Conservation (phyloP, 2,329 filamentous ascomycete species). For the Stachybotrys echinatus region DNA sequence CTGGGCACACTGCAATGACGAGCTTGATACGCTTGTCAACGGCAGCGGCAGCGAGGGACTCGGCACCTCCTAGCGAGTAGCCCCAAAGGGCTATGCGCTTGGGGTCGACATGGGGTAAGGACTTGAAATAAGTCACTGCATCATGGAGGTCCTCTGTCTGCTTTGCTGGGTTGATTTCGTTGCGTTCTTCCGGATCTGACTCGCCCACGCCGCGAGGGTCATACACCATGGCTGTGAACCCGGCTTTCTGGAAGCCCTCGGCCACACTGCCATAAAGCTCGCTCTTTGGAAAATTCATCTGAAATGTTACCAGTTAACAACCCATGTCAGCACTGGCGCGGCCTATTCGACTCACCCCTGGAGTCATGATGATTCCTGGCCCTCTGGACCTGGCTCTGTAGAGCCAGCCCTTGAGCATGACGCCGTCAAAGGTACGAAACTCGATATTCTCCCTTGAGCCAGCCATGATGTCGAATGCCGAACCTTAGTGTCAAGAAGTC, state of each 20-base stretch:
- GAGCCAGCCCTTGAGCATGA: constrained; percentile 30
- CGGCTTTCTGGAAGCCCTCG: constrained; percentile 21
- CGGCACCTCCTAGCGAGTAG: constrained; percentile 20
- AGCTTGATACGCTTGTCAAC: constrained; percentile 17
- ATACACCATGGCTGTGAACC: constrained; percentile 29
- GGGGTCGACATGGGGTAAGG: constrained; percentile 27
- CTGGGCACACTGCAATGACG: constrained; percentile 10
- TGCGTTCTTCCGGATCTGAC: constrained; percentile 29
- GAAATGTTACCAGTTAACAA: too few species aligned
- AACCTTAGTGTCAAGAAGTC: too few species aligned
- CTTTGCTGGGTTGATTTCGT: constrained; percentile 28
- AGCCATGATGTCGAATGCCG: too few species aligned
- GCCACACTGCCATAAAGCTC: too few species aligned
- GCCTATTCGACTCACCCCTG: constrained; percentile 21
- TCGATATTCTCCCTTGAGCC: constrained; percentile 26
- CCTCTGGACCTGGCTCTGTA: constrained; percentile 19
- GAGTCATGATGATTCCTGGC: constrained; percentile 22
- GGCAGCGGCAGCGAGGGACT: constrained; percentile 19
- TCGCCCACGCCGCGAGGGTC: constrained; percentile 32
- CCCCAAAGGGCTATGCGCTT: constrained; percentile 21
- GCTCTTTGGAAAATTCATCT: too few species aligned
- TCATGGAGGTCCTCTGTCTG: constrained; percentile 25
- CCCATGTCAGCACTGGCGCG: too few species aligned
- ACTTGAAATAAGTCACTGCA: constrained; percentile 36
- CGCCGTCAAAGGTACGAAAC: constrained; percentile 32